phyloP scores from a whole-genome alignment of 257 asterid genomes.

The Prunella vulgaris region DNA sequence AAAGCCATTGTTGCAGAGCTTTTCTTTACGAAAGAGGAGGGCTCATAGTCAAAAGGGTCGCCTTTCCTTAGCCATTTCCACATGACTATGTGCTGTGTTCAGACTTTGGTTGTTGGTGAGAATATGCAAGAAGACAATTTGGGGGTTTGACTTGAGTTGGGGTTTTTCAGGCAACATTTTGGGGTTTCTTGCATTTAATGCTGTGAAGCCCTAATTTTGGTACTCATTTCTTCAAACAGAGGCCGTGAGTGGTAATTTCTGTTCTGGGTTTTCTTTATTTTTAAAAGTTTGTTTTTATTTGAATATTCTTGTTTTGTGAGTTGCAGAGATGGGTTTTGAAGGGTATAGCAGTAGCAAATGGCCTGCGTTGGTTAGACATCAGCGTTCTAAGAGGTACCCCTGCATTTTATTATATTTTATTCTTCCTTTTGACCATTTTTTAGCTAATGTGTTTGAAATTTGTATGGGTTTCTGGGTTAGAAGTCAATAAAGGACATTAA shows the following conservation, averaged over 20 bases:
- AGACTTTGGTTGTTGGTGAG: slow-evolving; percentile 30
- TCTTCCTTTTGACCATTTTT: slow-evolving; percentile 4
- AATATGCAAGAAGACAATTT: slow-evolving; percentile 32
- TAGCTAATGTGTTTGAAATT: slow-evolving; percentile 14
- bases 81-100: slow-evolving; percentile 28
- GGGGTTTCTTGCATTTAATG: slow-evolving; percentile 30
- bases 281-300: slow-evolving; percentile 8
- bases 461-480: slow-evolving; percentile 9
- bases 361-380: slow-evolving; percentile 42
- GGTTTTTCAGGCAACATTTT: slow-evolving; percentile 33
- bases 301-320: slow-evolving; percentile 20
- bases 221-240: slow-evolving; percentile 25
- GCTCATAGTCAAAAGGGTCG: slow-evolving; percentile 44
- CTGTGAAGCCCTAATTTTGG: slow-evolving; percentile 46
- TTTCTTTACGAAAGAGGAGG: slow-evolving; percentile 29
- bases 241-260: slow-evolving; percentile 37
- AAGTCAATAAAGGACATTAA: not conserved
- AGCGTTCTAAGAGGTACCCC: slow-evolving; percentile 69
- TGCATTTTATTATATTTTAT: slow-evolving; percentile 6
- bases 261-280: slow-evolving; percentile 12
- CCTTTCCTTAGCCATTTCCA: slow-evolving; percentile 33
- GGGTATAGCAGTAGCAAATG: slow-evolving; percentile 47
- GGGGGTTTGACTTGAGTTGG: slow-evolving; percentile 36
- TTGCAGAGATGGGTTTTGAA: slow-evolving; percentile 70
- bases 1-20: slow-evolving; percentile 45